A percentile compares a stretch with the other conserved stretches of the same genome.
Conservation (phyloP, 805 yeast species). For the Metschnikowia lunata region DNA sequence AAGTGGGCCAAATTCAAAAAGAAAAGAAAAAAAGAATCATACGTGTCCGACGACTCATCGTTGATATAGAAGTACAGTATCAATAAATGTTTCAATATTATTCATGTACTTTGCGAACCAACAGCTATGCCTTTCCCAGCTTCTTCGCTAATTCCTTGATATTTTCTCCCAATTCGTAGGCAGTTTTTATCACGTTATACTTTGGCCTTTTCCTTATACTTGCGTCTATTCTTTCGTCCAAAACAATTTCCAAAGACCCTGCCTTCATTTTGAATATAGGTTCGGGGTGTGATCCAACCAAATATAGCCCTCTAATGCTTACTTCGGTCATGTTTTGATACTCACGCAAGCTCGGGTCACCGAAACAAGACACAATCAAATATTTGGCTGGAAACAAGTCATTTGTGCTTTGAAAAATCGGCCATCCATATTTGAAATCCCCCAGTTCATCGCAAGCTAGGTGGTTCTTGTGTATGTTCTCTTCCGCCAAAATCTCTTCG, state of each 20-base stretch:
- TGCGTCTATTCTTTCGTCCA: too few species aligned
- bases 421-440: slow-evolving; percentile 7
- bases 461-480: slow-evolving; percentile 18
- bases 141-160: too few species aligned
- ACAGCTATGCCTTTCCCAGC: too few species aligned
- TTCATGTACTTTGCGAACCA: too few species aligned
- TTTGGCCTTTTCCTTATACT: too few species aligned
- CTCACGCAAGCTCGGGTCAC: slow-evolving; percentile 1
- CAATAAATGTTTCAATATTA: too few species aligned
- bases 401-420: slow-evolving; percentile 7
- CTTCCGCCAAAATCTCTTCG: slow-evolving; percentile 33
- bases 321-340: slow-evolving; percentile 2
- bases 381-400: slow-evolving; percentile 4
- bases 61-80: too few species aligned
- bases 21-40: too few species aligned
- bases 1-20: too few species aligned
- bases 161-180: too few species aligned
- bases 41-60: too few species aligned
- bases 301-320: slow-evolving; percentile 5
- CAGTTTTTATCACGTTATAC: too few species aligned
- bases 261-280: slow-evolving; percentile 6
- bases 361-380: slow-evolving; percentile 11
- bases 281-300: slow-evolving; percentile 7
- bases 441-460: slow-evolving; percentile 2
- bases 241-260: background rate